phyloP scores from a whole-genome alignment of 2,329 filamentous ascomycete species.

The Alternaria gansuensis region DNA sequence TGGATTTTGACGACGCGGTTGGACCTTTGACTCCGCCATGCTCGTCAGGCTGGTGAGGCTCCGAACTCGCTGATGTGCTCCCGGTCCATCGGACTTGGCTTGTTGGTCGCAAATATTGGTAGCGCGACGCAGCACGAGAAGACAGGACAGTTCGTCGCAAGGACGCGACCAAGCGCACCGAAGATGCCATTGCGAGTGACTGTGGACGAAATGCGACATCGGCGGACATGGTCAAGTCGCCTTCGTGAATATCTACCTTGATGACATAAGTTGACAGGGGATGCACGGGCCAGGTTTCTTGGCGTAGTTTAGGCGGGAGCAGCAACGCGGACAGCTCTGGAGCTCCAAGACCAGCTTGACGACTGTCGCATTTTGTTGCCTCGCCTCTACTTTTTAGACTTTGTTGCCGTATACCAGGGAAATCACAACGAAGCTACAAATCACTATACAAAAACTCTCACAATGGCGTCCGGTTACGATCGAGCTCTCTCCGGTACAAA shows the following conservation, averaged over 20 bases:
- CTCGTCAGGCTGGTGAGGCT: conserved; percentile 52
- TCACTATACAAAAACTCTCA: conserved; percentile 26
- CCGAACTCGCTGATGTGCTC: conserved; percentile 53
- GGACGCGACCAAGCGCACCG: conserved; percentile 45
- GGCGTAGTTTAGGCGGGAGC: conserved; percentile 49
- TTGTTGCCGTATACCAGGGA: conserved; percentile 11
- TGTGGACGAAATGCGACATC: conserved; percentile 30
- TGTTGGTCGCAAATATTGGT: conserved; percentile 37
- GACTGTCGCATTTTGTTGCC: conserved; percentile 27
- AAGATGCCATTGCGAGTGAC: conserved; percentile 47
- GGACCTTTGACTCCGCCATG: conserved; percentile 47
- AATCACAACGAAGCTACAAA: conserved; percentile 2
- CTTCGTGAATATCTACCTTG: conserved; percentile 26
- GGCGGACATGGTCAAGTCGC: conserved; percentile 28
- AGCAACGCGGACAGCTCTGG: conserved; percentile 53
- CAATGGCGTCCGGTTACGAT: conserved; percentile 95
- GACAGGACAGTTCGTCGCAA: conserved; percentile 46
- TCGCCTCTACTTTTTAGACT: conserved; percentile 15
- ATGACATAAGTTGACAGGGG: conserved; percentile 41
- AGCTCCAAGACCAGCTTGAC: conserved; percentile 45
- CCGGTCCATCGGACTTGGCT: conserved; percentile 50
- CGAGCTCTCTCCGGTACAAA: conserved; percentile 94
- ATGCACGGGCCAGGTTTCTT: conserved; percentile 43
- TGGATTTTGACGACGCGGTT: conserved; percentile 54
- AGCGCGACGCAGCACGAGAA: conserved; percentile 33